These are phyloP conservation scores for Pestalotiopsis fici DNA, from an alignment of 2,329 filamentous ascomycete species.

Conservation along the genomic window DNA sequence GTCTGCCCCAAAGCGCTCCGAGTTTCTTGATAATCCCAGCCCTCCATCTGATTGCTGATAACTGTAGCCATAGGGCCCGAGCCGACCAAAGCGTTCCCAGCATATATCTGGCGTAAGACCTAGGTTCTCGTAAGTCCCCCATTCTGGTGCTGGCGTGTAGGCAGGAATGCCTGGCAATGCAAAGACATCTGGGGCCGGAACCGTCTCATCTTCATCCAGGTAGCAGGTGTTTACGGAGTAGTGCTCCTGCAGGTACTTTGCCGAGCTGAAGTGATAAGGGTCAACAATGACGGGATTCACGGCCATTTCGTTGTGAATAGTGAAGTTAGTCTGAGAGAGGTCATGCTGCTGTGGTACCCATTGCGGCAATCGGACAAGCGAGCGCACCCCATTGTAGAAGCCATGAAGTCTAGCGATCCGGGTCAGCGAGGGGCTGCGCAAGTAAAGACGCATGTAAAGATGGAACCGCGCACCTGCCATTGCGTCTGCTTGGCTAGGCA, in stretches of 20 bases:
- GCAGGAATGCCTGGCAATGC: constrained; percentile 61
- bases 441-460: too few relatives aligned
- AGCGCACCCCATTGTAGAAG: constrained; percentile 27
- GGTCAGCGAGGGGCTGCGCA: constrained; percentile 11
- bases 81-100: constrained; percentile 69
- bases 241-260: constrained; percentile 25
- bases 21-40: constrained; percentile 58
- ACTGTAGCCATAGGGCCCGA: constrained; percentile 69
- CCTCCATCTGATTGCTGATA: constrained; percentile 67
- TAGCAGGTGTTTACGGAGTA: constrained; percentile 41
- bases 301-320: constrained; percentile 21
- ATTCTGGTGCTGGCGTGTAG: constrained; percentile 64
- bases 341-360: constrained; percentile 28
- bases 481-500: not conserved
- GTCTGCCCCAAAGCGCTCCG: constrained; percentile 61
- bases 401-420: constrained; percentile 20
- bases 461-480: not conserved
- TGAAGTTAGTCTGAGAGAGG: constrained; percentile 16
- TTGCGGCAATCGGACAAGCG: constrained; percentile 26
- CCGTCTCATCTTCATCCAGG: constrained; percentile 47
- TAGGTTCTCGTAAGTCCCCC: constrained; percentile 64
- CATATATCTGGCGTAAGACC: constrained; percentile 66
- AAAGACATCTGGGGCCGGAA: constrained; percentile 34
- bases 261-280: constrained; percentile 25
- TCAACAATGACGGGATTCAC: constrained; percentile 26